phyloP scores from a whole-genome alignment of 2,329 filamentous ascomycete species.

The Myriangium duriaei region DNA sequence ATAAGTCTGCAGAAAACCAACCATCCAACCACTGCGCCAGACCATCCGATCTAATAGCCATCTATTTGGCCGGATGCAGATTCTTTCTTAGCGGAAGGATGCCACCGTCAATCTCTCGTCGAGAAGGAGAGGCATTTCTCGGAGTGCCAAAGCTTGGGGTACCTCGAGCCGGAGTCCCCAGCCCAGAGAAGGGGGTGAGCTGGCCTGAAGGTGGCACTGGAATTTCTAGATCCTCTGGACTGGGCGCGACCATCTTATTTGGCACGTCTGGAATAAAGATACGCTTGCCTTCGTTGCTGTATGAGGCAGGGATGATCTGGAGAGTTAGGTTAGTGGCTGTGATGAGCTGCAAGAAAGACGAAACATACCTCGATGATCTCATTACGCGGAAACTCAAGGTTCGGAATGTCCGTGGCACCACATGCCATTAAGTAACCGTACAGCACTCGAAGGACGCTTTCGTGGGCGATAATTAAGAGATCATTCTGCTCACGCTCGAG shows the following conservation, averaged over 20 bases:
- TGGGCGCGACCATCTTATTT: constrained; percentile 56
- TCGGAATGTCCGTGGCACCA: constrained; percentile 86
- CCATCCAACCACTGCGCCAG: no score
- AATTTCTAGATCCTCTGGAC: constrained; percentile 70
- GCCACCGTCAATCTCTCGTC: constrained; percentile 6
- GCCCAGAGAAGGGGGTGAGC: constrained; percentile 31
- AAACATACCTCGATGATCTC: constrained; percentile 76
- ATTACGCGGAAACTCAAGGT: constrained; percentile 83
- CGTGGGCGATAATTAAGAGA: constrained; percentile 94
- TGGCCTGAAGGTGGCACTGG: constrained; percentile 52
- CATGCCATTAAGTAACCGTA: constrained; percentile 99
- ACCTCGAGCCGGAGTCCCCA: constrained; percentile 25
- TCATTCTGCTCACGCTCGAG: constrained; percentile 95
- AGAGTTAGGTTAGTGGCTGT: background rate
- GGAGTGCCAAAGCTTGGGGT: constrained; percentile 7
- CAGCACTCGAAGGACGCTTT: constrained; percentile 90
- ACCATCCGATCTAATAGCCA: background rate
- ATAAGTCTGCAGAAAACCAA: no score
- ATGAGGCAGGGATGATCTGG: constrained; percentile 85
- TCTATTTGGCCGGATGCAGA: constrained; percentile 8
- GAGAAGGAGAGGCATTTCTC: constrained; percentile 1
- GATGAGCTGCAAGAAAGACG: constrained; percentile 9
- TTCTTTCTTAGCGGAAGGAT: constrained; percentile 8
- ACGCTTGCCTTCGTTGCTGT: constrained; percentile 89
- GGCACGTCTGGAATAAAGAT: constrained; percentile 68